Conservation (phyloP, 75 land plant genomes). For the Larix kaempferi region DNA sequence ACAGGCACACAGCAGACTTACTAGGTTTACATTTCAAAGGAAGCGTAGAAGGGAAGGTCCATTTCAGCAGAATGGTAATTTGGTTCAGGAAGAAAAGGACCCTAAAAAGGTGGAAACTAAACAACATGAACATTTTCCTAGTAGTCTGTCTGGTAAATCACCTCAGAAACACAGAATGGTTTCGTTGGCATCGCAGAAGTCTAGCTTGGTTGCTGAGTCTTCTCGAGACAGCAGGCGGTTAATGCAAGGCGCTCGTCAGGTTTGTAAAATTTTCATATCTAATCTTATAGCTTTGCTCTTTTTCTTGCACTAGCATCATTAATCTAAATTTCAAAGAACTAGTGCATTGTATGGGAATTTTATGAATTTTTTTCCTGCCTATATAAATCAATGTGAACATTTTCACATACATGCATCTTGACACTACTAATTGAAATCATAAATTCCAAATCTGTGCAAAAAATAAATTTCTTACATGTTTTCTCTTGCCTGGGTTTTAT, state of each 20-base stretch:
- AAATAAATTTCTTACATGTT: not conserved
- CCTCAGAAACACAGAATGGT: constrained; percentile 6
- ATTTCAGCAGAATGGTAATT: constrained; percentile 11
- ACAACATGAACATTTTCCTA: constrained; percentile 10
- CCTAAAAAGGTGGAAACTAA: not conserved
- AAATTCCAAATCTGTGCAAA: not conserved
- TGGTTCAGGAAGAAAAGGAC: constrained; percentile 13
- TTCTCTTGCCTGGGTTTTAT: not conserved
- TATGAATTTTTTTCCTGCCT: not conserved
- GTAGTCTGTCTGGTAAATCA: constrained; percentile 4
- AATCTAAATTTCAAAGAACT: not conserved
- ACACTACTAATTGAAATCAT: not conserved
- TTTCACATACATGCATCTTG: too few species aligned
- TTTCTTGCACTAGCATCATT: not conserved
- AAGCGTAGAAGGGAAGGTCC: constrained; percentile 31
- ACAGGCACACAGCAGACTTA: constrained; percentile 20
- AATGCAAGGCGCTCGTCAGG: constrained; percentile 75
- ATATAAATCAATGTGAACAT: too few species aligned
- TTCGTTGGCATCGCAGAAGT: constrained; percentile 9
- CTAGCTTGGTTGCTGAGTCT: constrained; percentile 29
- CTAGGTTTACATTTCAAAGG: constrained; percentile 45
- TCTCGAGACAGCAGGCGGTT: constrained; percentile 51
- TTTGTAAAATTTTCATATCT: constrained; percentile 10
- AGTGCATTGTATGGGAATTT: not conserved
- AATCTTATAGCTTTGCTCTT: not conserved